Percentiles rank a stretch among this genome's conserved stretches.
phyloP scores from a whole-genome alignment of 2,329 filamentous ascomycete genomes.

The Phaeomoniella chlamydospora region DNA sequence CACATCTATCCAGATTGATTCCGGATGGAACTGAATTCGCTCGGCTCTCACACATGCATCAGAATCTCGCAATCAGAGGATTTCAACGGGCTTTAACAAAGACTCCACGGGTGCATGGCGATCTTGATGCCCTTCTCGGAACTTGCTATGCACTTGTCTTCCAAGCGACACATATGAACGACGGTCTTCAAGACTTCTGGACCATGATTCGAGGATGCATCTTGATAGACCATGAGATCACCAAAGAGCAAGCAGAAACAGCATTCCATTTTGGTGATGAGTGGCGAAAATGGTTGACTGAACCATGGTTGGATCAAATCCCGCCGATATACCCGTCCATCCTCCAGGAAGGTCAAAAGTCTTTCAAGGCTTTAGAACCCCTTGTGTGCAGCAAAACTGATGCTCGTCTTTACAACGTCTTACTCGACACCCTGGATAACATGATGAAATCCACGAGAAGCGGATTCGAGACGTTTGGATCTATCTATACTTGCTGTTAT shows the following conservation, averaged over 20 bases:
- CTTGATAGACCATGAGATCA: slow-evolving; percentile 20
- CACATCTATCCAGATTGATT: slow-evolving; percentile 37
- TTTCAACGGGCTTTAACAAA: slow-evolving; percentile 39
- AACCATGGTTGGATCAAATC: slow-evolving; percentile 6
- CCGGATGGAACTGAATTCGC: slow-evolving; percentile 35
- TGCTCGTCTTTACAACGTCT: slow-evolving; percentile 8
- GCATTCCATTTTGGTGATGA: slow-evolving; percentile 12
- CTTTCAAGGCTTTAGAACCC: slow-evolving; percentile 11
- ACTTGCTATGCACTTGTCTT: slow-evolving; percentile 19
- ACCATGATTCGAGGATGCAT: slow-evolving; percentile 20
- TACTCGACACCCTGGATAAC: slow-evolving; percentile 11
- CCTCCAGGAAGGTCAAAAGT: slow-evolving; percentile 8
- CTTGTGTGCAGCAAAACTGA: slow-evolving; percentile 18
- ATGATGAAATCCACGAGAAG: slow-evolving; percentile 7
- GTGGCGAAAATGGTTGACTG: slow-evolving; percentile 4
- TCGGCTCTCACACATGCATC: slow-evolving; percentile 47
- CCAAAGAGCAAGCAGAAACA: slow-evolving; percentile 9
- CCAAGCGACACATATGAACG: slow-evolving; percentile 18
- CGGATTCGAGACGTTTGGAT: slow-evolving; percentile 26
- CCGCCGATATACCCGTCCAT: slow-evolving; percentile 7
- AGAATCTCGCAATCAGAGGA: slow-evolving; percentile 48
- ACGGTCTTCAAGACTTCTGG: slow-evolving; percentile 18
- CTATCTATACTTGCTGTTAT: slow-evolving; percentile 25
- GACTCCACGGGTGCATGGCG: slow-evolving; percentile 8
- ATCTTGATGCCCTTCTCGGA: slow-evolving; percentile 16